Base-by-base conservation (phyloP, 495 filamentous ascomycete species). In the Amphirosellinia nigrospora region DNA sequence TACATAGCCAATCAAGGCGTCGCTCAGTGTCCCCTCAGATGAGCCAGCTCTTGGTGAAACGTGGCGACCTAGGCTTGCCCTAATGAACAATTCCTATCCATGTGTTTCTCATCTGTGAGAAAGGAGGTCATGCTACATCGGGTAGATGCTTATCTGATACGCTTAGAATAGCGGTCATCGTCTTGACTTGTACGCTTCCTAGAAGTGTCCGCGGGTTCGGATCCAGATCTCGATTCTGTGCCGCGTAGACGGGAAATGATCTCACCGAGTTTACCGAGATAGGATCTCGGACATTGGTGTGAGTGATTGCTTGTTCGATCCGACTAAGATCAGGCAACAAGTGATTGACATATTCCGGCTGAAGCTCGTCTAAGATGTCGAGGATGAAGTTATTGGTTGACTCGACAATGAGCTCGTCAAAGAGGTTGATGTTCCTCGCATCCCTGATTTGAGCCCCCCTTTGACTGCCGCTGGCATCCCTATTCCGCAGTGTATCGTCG, bases 301-400 rank as follows among this genome's bases (percentile, higher is more conserved):
- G 56, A 21, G 26, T 26, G 13, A 75, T 63, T 45, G 45, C 59
- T 32, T 46, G 45, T 63, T 71, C 72, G 21, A 77, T 28, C 2
- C 43, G 68, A 43, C 21, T n/a, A 19, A 77, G 68, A 15, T 77
- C 73, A 26, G 70, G 73, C 11, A 74, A 26, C 52, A 71, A 69
- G 19, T 71, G 72, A 32, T 48, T 38, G 11, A 77, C 68, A 30
- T 72, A 55, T 46, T 76, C 66, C 11, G 71, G 71, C 23, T 79
- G 79, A 2, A 84, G 77, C 36, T 77, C 77, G 26, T 74, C 73
- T 13, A 85, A 77, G 4, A 77, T 69, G 19, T 79, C 76, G 45
- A 79, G 72, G 45, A 80, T 79, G 64, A 84, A 84, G 52, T 78
- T 75, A 16, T 60, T 68, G 67, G 79, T 79, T 15, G 74, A 71